Percentiles rank a stretch among this genome's conserved stretches.
Evolutionary conservation across 2,329 filamentous ascomycete genomes (phyloP).

Genomic region (Apiospora hydei): DNA sequence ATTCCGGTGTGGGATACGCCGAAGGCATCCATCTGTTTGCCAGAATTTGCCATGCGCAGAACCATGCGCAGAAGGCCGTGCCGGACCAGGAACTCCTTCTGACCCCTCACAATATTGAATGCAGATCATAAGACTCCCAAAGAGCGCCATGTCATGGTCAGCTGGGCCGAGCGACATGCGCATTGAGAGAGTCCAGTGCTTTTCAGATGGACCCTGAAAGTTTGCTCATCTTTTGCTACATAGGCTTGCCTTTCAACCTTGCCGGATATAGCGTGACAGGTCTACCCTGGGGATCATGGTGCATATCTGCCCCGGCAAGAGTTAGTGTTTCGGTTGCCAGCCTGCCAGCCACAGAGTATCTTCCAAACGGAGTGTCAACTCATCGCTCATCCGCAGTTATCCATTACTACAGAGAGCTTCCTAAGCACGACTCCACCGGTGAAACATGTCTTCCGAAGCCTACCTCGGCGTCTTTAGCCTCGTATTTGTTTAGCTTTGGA

Average conservation of each 20-base stretch:
- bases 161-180: not conserved
- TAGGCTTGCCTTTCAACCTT: conserved; percentile 3
- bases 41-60: conserved; percentile 1
- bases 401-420: not conserved
- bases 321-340: conserved; percentile 5
- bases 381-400: not conserved
- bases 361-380: not conserved
- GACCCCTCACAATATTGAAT: conserved; percentile 14
- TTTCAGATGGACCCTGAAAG: conserved; percentile 18
- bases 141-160: conserved; percentile 13
- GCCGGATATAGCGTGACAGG: conserved; percentile 6
- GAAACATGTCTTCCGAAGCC: conserved; percentile 1
- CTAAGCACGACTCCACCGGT: not conserved
- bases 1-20: not conserved
- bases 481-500: not conserved
- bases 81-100: conserved; percentile 7
- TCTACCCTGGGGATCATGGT: not conserved
- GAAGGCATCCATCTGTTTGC: conserved; percentile 9
- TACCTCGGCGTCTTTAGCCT: not conserved
- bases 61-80: conserved; percentile 7
- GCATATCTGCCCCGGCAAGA: conserved; percentile 9
- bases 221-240: conserved; percentile 10
- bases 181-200: conserved; percentile 14
- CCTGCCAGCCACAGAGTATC: not conserved
- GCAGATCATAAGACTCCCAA: conserved; percentile 15